Conservation (phyloP, 169 alveolate species). For the Plasmodium cynomolgi region DNA sequence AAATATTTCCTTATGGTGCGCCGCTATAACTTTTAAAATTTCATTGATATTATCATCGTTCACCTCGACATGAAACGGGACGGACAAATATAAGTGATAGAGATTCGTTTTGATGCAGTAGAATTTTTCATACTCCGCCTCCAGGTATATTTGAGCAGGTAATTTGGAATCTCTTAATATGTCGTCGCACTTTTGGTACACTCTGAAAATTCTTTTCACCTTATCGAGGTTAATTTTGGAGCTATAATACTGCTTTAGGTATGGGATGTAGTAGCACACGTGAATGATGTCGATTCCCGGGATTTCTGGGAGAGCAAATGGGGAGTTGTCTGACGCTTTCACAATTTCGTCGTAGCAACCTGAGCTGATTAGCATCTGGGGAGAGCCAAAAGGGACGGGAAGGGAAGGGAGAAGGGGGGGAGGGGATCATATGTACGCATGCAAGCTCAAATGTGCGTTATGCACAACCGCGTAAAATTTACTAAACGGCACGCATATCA, state of each 20-base stretch:
- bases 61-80: slow-evolving; percentile 58
- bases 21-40: slow-evolving; percentile 67
- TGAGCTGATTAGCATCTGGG: slow-evolving; percentile 76
- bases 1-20: slow-evolving; percentile 65
- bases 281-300: slow-evolving; percentile 55
- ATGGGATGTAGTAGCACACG: slow-evolving; percentile 69
- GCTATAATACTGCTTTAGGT: slow-evolving; percentile 69
- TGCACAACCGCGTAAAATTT: neutral
- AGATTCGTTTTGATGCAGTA: slow-evolving; percentile 60
- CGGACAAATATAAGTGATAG: slow-evolving; percentile 61
- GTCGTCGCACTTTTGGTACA: slow-evolving; percentile 74
- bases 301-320: slow-evolving; percentile 73
- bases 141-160: slow-evolving; percentile 72
- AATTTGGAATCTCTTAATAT: slow-evolving; percentile 54
- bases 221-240: slow-evolving; percentile 31
- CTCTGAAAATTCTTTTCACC: slow-evolving; percentile 47
- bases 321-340: slow-evolving; percentile 71
- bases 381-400: neutral
- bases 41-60: slow-evolving; percentile 70
- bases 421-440: neutral
- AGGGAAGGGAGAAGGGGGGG: neutral
- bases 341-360: slow-evolving; percentile 77
- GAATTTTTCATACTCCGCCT: slow-evolving; percentile 55
- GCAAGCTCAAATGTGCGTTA: neutral
- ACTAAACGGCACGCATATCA: neutral